Evolutionary conservation across 1,139 yeast genomes (phyloP).

Genomic region (Magnusiomyces suaveolens): DNA sequence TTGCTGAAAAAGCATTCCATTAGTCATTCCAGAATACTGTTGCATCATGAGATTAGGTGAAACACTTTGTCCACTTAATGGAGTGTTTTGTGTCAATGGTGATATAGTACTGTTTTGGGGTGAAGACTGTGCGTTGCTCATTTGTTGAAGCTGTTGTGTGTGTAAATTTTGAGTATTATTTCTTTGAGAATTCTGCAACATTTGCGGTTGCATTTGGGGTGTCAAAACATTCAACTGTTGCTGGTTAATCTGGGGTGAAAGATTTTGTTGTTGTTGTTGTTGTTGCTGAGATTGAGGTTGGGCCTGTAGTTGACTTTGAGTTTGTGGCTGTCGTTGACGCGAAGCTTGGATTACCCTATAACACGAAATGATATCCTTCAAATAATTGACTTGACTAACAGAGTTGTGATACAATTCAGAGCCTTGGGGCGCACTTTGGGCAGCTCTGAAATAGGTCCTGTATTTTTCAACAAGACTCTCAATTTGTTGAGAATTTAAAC

Average conservation of each 20-base stretch:
- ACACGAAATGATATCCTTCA: neutral
- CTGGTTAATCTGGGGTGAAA: conserved; percentile 1
- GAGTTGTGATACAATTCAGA: neutral
- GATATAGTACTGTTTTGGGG: neutral
- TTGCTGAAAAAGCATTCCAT: conserved; percentile 2
- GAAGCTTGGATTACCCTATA: neutral
- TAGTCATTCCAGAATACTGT: neutral
- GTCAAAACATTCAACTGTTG: neutral
- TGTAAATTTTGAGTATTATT: neutral
- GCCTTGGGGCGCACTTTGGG: neutral
- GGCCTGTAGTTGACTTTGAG: neutral
- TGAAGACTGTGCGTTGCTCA: neutral
- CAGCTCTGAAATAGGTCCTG: neutral
- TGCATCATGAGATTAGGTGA: neutral
- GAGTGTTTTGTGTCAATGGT: neutral
- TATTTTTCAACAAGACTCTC: neutral
- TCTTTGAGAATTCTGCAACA: neutral
- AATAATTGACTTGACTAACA: neutral
- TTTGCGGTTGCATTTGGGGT: neutral
- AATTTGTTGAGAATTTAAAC: neutral
- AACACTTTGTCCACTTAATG: neutral
- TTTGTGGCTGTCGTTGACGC: neutral
- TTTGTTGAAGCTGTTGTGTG: conserved; percentile 1
- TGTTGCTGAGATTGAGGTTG: neutral
- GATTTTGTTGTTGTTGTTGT: conserved; percentile 3